Conservation (phyloP, 2,329 filamentous ascomycete species). For the Beauveria scarabaeidicola region DNA sequence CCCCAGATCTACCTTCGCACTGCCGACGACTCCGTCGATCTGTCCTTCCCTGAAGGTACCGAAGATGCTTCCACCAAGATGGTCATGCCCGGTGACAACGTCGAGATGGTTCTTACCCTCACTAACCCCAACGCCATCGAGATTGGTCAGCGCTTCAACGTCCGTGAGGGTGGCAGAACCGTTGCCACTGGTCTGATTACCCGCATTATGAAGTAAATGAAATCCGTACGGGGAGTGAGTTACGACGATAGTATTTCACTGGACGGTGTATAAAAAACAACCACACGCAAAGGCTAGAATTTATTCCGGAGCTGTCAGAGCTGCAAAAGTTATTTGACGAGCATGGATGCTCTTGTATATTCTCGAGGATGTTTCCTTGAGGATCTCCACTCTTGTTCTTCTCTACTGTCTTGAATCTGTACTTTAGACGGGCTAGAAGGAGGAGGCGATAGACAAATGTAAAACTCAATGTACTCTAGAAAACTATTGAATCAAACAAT, state of each 20-base stretch:
- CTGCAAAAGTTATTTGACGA: constrained; percentile 15
- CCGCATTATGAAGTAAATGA: constrained; percentile 52
- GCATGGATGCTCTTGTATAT: constrained; percentile 30
- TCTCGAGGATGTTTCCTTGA: constrained; percentile 22
- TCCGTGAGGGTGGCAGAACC: constrained; percentile 90
- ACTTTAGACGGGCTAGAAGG: constrained; percentile 26
- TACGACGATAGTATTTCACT: neutral
- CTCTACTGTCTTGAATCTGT: constrained; percentile 28
- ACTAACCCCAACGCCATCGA: constrained; percentile 82
- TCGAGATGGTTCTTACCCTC: constrained; percentile 89
- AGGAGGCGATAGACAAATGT: constrained; percentile 23
- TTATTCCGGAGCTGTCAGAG: neutral
- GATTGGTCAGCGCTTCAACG: constrained; percentile 91
- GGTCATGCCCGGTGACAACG: constrained; percentile 97
- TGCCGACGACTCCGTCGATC: constrained; percentile 67
- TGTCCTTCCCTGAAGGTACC: constrained; percentile 80
- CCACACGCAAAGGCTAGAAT: neutral
- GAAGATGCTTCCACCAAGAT: constrained; percentile 66
- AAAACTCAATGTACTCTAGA: constrained; percentile 11
- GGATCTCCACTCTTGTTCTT: constrained; percentile 36
- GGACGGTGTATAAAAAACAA: neutral
- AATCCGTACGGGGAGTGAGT: neutral
- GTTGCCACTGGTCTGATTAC: constrained; percentile 79
- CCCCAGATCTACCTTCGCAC: constrained; percentile 95
- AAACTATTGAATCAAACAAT: neutral